Conservation (phyloP, 2,329 filamentous ascomycete genomes). For the Talaromyces sp. region DNA sequence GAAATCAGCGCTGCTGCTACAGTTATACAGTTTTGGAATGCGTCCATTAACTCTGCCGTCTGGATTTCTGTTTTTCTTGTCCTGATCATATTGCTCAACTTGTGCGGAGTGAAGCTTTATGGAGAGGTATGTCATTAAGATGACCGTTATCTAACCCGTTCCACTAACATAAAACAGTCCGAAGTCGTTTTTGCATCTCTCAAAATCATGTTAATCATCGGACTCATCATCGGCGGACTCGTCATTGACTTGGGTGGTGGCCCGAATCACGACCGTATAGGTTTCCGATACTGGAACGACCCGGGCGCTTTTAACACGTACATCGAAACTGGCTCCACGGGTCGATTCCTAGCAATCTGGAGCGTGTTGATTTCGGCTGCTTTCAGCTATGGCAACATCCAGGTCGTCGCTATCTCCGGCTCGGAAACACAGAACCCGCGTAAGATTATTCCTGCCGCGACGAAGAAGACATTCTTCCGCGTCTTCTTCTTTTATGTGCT, state of each 20-base stretch:
- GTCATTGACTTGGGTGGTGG: conserved; percentile 57
- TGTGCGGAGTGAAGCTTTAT: conserved; percentile 49
- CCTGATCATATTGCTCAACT: conserved; percentile 54
- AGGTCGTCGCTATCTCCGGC: conserved; percentile 14
- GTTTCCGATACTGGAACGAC: conserved; percentile 52
- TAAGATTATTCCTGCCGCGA: conserved; percentile 58
- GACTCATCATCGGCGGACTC: conserved; percentile 51
- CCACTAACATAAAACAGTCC: conserved; percentile 19
- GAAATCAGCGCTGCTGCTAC: conserved; percentile 65
- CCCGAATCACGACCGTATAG: conserved; percentile 45
- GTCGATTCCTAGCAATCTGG: conserved; percentile 52
- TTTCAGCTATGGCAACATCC: conserved; percentile 32
- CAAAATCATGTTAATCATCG: conserved; percentile 53
- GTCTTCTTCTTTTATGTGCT: conserved; percentile 60
- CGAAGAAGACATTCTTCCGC: conserved; percentile 58
- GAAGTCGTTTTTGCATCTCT: conserved; percentile 54
- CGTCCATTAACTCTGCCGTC: conserved; percentile 42
- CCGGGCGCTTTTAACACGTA: conserved; percentile 50
- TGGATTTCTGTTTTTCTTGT: conserved; percentile 59
- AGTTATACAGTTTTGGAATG: conserved; percentile 61
- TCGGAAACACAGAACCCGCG: conserved; percentile 28
- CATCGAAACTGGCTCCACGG: conserved; percentile 37
- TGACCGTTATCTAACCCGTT: not conserved
- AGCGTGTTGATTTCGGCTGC: conserved; percentile 50
- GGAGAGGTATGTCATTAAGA: conserved; percentile 38